Base-by-base conservation (phyloP, 2,329 filamentous ascomycete species). In the Zymoseptoria crescenta region DNA sequence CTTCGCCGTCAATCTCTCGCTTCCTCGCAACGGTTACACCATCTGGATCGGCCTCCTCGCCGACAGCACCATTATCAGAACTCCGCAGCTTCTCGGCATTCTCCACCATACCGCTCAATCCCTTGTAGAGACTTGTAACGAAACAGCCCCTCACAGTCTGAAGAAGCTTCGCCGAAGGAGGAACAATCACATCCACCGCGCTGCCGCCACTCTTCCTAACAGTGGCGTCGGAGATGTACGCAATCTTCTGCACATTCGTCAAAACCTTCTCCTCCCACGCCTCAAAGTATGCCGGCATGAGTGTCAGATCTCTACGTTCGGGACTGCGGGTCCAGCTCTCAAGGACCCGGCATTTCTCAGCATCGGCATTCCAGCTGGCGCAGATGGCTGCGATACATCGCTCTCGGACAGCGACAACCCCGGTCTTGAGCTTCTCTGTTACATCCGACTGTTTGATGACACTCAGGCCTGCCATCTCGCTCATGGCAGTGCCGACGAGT, bases 71-170 rank as follows among this genome's bases (percentile, higher is more conserved):
- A 0, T 83, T 77, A 27, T 52, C 51, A 29, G 51, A 52, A 8
- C 20, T 28, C 16, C 51, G 24, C 24, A 29, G n/a, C 51, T 24
- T 52, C 24, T 24, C 29, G 2, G 94, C 93, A 73, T 96, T 97
- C 75, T 97, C 94, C 1, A 99, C 91, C 85, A 99, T 93, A 21
- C 93, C 94, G 68, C 90, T 95, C 45, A 99, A 77, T 6, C 91
- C 91, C 73, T 96, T 96, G 75, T 97, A 97, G 50, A 99, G 77
- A 59, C 92, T 96, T 6, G 88, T 91, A 16, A 96, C 91, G 70
- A 99, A 99, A 70, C 96, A 91, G 64, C 86, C 88, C 64, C 92
- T 84, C 16, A 97, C 91, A 83, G 92, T 91, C 72, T 96, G 89
- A 50, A 97, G 79, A 50, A 96, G 78, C 73, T 97, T 99, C 7